These are phyloP conservation scores for Brassica nigra DNA, from an alignment of 345 rosid species.

Conservation along the genomic window DNA sequence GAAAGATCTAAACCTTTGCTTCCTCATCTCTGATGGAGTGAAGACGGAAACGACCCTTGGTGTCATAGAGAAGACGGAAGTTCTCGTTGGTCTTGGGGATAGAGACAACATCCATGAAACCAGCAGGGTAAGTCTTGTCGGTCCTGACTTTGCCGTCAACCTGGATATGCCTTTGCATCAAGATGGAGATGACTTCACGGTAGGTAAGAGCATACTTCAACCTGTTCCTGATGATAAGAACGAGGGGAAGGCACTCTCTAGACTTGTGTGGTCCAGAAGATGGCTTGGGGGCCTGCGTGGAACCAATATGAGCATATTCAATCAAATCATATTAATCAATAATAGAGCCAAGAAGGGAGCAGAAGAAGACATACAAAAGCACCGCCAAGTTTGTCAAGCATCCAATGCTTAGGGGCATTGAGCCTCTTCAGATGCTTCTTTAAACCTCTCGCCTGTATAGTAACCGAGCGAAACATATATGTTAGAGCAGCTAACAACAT, in stretches of 20 bases:
- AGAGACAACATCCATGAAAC: conserved; percentile 45
- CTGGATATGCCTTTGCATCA: conserved; percentile 43
- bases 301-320: not conserved
- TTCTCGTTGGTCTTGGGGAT: conserved; percentile 41
- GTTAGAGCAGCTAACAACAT: conserved; percentile 12
- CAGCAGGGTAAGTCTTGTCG: conserved; percentile 43
- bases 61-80: conserved; percentile 45
- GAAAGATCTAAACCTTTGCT: conserved; percentile 24
- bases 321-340: not conserved
- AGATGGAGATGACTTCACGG: conserved; percentile 48
- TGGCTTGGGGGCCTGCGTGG: conserved; percentile 40
- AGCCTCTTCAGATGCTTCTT: conserved; percentile 92
- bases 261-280: conserved; percentile 49
- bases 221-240: conserved; percentile 53
- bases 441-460: conserved; percentile 77
- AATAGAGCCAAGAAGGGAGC: not conserved
- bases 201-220: conserved; percentile 61
- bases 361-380: conserved; percentile 30
- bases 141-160: conserved; percentile 45
- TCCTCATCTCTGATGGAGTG: conserved; percentile 42
- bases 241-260: conserved; percentile 42
- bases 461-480: not conserved
- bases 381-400: conserved; percentile 54
- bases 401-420: conserved; percentile 88
- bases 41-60: conserved; percentile 45